Evolutionary conservation across 352 stramenopile species (phyloP).

Genomic region (Pythium aristosporum): DNA sequence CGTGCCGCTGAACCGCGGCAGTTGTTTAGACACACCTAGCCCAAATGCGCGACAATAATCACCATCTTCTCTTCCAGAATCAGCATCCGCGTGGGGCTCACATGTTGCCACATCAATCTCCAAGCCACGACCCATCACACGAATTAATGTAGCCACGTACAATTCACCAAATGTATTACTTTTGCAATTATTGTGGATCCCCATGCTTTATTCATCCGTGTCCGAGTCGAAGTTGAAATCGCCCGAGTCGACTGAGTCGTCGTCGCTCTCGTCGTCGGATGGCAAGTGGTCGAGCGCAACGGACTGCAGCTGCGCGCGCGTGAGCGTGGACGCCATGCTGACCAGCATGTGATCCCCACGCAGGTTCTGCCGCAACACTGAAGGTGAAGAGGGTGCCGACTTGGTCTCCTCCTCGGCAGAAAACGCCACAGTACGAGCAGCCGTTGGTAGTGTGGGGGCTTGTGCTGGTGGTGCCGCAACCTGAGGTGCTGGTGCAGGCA

Average conservation of each 20-base stretch:
- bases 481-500: background rate
- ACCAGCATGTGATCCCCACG: constrained; percentile 19
- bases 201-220: constrained; percentile 9
- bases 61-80: too few species aligned
- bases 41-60: too few species aligned
- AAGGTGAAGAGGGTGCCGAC: background rate
- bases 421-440: background rate
- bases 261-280: constrained; percentile 26
- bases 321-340: constrained; percentile 14
- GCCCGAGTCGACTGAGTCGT: constrained; percentile 18
- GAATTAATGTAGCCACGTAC: background rate
- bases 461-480: background rate
- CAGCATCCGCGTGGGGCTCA: too few species aligned
- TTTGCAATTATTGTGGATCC: background rate
- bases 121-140: background rate
- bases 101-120: background rate
- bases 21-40: too few species aligned
- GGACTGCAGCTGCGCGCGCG: constrained; percentile 12
- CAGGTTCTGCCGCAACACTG: constrained; percentile 11
- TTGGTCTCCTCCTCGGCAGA: background rate
- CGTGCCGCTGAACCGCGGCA: too few species aligned
- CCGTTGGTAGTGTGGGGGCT: background rate
- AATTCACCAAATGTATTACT: constrained; percentile 20
- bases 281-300: constrained; percentile 23
- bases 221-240: constrained; percentile 29